Base-by-base conservation (phyloP, 768 basidiomycete genomes). In the Lentinula lateritia region DNA sequence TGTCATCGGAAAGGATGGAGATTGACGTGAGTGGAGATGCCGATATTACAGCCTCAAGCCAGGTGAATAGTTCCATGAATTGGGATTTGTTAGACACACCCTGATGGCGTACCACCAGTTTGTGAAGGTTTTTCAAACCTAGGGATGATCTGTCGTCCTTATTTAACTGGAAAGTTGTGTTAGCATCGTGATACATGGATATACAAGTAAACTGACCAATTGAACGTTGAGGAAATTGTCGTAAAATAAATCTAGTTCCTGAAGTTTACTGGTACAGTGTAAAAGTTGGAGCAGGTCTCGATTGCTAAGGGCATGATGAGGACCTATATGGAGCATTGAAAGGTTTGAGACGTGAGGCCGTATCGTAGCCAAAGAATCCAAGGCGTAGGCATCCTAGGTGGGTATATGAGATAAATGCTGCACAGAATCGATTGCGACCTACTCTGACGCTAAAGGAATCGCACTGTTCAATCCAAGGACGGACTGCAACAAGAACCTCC, bases 291-390 rank as follows among this genome's bases (percentile, higher is more conserved):
- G 28, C 15, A 60, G 38, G 39, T 60, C 59, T 20, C 23, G 34
- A 28, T 60, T 60, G 13, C 34, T 23, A 9, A 60, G 59, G 38
- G 59, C 59, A n/a, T 60, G 59, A 16, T 60, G 59, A 50, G 50
- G 38, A 23, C 59, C 59, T 12, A 60, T 16, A 28, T 60, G 50
- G 32, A 60, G 36, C 1, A 15, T 41, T 9, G 50, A 38, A 18
- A 60, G 59, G 16, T 43, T 52, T 8, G 18, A 35, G 12, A 60
- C 38, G 16, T 52, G 46, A 52, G 59, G 50, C n/a, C 38, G 59
- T 13, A 60, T 46, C 12, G 18, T 35, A 13, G 13, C 9, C 13
- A 52, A 42, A 6, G 59, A 60, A 28, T 60, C 50, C 2, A 60
- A 6, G 16, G 59, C 59, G 36, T 60, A 60, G 18, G 59, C 59